These are phyloP conservation scores for Ganoderma resinaceum DNA, from an alignment of 1,284 basidiomycete genomes.

Conservation along the genomic window DNA sequence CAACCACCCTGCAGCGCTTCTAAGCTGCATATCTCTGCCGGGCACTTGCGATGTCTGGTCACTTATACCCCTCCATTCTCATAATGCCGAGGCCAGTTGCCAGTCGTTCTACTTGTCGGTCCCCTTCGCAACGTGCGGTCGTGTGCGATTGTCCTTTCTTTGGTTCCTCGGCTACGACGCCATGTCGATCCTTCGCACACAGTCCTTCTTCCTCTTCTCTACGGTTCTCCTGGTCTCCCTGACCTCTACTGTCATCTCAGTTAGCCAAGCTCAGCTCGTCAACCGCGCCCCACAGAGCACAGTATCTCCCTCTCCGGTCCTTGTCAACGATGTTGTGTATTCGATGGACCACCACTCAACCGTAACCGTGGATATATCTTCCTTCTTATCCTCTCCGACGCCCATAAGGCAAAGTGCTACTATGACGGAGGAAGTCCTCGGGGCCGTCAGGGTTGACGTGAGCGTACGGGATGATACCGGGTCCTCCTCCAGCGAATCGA, in stretches of 20 bases:
- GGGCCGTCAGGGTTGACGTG: not conserved
- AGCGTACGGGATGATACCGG: not conserved
- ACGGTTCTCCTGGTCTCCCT: not conserved
- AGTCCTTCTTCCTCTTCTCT: not conserved
- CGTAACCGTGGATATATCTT: too few species aligned
- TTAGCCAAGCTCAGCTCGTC: not conserved
- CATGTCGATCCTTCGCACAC: not conserved
- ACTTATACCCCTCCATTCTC: not conserved
- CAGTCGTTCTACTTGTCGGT: not conserved
- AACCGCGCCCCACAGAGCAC: not conserved
- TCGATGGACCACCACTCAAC: not conserved
- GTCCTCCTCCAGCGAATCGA: not conserved
- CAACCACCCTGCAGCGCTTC: not conserved
- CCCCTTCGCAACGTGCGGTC: not conserved
- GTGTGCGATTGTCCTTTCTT: not conserved
- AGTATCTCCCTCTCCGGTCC: not conserved
- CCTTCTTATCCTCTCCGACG: not conserved
- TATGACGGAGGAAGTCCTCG: not conserved
- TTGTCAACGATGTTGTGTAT: constrained; percentile 9
- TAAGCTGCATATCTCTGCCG: not conserved
- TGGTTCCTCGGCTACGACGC: not conserved
- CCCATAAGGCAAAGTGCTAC: not conserved
- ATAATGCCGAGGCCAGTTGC: too few species aligned
- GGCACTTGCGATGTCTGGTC: not conserved
- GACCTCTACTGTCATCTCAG: not conserved